phyloP scores from a whole-genome alignment of 306 rosid genomes.

The Fragaria nilgerrensis region DNA sequence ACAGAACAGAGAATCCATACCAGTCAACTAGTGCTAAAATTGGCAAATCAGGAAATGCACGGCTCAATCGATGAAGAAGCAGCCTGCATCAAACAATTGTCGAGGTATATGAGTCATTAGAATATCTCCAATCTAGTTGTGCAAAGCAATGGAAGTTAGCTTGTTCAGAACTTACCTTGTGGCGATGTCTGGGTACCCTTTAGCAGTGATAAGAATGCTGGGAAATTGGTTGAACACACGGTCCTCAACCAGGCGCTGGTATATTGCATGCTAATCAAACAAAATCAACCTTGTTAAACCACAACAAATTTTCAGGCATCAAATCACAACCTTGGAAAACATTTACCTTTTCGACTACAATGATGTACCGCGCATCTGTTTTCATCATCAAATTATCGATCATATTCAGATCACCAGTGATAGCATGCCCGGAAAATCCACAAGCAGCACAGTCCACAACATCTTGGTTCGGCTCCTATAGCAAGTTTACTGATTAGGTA shows the following conservation, averaged over 20 bases:
- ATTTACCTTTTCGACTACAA: conserved; percentile 79
- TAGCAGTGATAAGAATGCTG: conserved; percentile 87
- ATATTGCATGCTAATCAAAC: conserved; percentile 70
- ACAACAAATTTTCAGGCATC: neutral
- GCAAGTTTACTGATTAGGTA: neutral
- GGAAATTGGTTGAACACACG: conserved; percentile 73
- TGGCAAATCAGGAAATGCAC: conserved; percentile 72
- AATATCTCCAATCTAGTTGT: neutral
- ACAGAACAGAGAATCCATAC: conserved; percentile 31
- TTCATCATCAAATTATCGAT: conserved; percentile 46
- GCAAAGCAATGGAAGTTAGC: conserved; percentile 7
- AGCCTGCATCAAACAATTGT: conserved; percentile 38
- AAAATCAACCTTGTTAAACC: neutral
- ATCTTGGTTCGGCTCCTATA: conserved; percentile 72
- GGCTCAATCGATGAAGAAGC: conserved; percentile 75
- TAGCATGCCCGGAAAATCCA: conserved; percentile 75
- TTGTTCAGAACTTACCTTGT: conserved; percentile 53
- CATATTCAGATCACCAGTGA: conserved; percentile 73
- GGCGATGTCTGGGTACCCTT: conserved; percentile 93
- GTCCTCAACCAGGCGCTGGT: conserved; percentile 80
- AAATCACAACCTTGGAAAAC: conserved; percentile 5
- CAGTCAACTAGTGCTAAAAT: conserved; percentile 86
- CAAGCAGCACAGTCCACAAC: conserved; percentile 66
- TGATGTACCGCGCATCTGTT: conserved; percentile 81
- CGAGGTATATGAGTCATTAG: neutral